Conservation (phyloP, 169 alveolate species). For the Cryptosporidium meleagridis region DNA sequence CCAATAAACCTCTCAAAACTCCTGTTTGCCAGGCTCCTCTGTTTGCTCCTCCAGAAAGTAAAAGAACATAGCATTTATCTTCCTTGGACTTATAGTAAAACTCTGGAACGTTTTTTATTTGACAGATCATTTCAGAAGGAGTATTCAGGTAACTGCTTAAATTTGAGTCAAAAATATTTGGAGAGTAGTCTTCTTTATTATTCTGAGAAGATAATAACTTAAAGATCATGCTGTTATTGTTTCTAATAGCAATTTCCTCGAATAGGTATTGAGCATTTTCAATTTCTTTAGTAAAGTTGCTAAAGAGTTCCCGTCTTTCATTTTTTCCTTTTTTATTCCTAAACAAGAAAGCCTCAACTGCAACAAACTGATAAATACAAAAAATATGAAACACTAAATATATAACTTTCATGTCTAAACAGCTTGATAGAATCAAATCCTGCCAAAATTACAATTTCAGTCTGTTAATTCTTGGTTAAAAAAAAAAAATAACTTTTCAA, state of each 20-base stretch:
- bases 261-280: background rate
- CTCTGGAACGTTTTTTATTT: constrained; percentile 9
- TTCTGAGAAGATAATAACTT: background rate
- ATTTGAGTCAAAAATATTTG: background rate
- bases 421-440: background rate
- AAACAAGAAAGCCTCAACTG: background rate
- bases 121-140: background rate
- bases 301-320: constrained; percentile 28
- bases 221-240: background rate
- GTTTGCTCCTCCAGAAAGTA: constrained; percentile 73
- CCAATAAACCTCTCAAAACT: constrained; percentile 59
- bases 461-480: no score
- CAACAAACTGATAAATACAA: background rate
- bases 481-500: background rate
- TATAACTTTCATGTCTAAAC: background rate
- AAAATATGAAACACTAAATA: background rate
- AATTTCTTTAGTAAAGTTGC: constrained; percentile 21
- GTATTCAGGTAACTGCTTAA: background rate
- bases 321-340: background rate
- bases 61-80: constrained; percentile 55
- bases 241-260: constrained; percentile 17
- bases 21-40: constrained; percentile 76
- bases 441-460: background rate
- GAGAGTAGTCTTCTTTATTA: constrained; percentile 2
- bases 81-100: constrained; percentile 34